Conservation (phyloP, 768 basidiomycete genomes). For the Gyrodon lividus region DNA sequence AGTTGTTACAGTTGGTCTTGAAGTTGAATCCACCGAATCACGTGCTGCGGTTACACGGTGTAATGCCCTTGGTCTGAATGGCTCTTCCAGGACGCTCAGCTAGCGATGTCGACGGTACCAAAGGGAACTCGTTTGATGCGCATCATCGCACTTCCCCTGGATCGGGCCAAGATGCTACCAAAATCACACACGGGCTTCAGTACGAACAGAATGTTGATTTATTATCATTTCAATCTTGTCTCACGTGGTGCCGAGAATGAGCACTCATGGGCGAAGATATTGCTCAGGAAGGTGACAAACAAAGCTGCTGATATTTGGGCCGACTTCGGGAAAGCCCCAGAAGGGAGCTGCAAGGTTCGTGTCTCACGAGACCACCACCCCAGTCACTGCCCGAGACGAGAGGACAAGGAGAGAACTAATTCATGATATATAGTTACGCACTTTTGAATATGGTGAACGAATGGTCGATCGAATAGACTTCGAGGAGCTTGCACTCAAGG, state of each 20-base stretch:
- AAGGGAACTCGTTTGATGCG: conserved; percentile 36
- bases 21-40: conserved; percentile 3
- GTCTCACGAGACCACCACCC: background rate
- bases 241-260: conserved; percentile 36
- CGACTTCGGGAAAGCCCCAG: conserved; percentile 60
- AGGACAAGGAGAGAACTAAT: conserved; percentile 2
- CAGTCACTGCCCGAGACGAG: background rate
- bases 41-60: conserved; percentile 17
- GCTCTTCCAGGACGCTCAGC: background rate
- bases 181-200: conserved; percentile 8
- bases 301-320: conserved; percentile 64
- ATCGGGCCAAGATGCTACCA: conserved; percentile 16
- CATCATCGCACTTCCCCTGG: conserved; percentile 48
- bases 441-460: conserved; percentile 64
- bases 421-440: conserved; percentile 45
- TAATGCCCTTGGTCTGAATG: too few species aligned
- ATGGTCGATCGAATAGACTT: conserved; percentile 73
- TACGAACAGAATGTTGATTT: conserved; percentile 32
- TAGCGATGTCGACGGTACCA: conserved; percentile 13
- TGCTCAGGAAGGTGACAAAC: conserved; percentile 45
- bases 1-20: too few species aligned
- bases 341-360: conserved; percentile 73
- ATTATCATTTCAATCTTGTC: conserved; percentile 40
- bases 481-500: conserved; percentile 75
- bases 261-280: conserved; percentile 11